Conservation (phyloP, 805 yeast species). For the Candida xyloterini region DNA sequence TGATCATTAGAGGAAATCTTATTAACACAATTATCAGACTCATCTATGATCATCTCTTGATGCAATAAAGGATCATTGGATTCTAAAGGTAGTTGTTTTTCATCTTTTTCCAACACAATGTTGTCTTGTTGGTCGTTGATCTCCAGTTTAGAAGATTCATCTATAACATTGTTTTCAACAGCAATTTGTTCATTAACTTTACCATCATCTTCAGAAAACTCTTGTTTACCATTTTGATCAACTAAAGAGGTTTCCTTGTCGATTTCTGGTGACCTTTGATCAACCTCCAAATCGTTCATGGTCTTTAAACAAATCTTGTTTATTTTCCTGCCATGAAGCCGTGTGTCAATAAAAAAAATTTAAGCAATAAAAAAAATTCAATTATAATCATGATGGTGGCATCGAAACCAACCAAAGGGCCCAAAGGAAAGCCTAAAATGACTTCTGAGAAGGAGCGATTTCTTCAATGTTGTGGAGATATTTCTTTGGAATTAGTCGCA, state of each 20-base stretch:
- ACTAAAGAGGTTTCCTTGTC: neutral
- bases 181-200: neutral
- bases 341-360: constrained; percentile 9
- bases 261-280: neutral
- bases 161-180: neutral
- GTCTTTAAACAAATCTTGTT: constrained; percentile 2
- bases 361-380: constrained; percentile 8
- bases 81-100: no score
- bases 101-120: neutral
- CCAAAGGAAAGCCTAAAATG: constrained; percentile 55
- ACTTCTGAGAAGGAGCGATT: constrained; percentile 94
- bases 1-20: no score
- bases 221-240: neutral
- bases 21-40: neutral
- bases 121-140: constrained; percentile 2
- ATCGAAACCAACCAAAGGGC: constrained; percentile 25
- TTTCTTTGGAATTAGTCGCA: constrained; percentile 78
- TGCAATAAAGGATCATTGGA: neutral
- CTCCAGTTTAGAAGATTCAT: neutral
- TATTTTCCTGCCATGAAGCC: constrained; percentile 12
- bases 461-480: constrained; percentile 88
- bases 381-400: constrained; percentile 25
- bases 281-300: constrained; percentile 6
- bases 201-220: neutral
- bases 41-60: neutral